Evolutionary conservation across 2,329 filamentous ascomycete genomes (phyloP).

Genomic region (Periconia sp.): DNA sequence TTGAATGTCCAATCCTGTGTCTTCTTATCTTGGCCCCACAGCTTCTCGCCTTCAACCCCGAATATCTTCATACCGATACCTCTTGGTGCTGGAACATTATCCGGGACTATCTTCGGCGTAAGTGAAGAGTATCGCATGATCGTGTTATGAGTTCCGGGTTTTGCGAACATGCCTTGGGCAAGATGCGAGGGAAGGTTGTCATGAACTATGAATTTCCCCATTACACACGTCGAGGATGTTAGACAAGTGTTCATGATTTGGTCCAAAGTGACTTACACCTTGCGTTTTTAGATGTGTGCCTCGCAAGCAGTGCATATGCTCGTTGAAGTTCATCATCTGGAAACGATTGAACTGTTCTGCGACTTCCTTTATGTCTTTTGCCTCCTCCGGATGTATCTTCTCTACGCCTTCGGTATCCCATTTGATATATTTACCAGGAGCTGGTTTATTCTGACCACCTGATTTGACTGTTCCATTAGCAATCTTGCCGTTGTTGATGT

Average conservation of each 20-base stretch:
- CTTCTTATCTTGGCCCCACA: conserved; percentile 31
- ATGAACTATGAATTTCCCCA: conserved; percentile 49
- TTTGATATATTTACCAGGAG: conserved; percentile 41
- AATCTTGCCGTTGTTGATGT: conserved; percentile 30
- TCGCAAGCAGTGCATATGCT: conserved; percentile 32
- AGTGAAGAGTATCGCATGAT: conserved; percentile 32
- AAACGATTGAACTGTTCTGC: conserved; percentile 51
- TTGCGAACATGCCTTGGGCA: conserved; percentile 34
- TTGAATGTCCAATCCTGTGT: conserved; percentile 55
- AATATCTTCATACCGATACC: conserved; percentile 56
- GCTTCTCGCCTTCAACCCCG: conserved; percentile 44
- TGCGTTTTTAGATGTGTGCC: conserved; percentile 53
- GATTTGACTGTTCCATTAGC: conserved; percentile 26
- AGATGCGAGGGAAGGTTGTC: conserved; percentile 48
- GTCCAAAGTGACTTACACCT: conserved; percentile 31
- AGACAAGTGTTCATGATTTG: not conserved
- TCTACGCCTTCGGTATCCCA: conserved; percentile 48
- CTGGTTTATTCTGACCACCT: conserved; percentile 25
- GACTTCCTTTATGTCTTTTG: conserved; percentile 49
- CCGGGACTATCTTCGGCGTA: conserved; percentile 27
- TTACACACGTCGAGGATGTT: conserved; percentile 34
- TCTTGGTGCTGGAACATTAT: conserved; percentile 45
- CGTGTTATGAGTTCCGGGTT: conserved; percentile 25
- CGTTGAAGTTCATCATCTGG: conserved; percentile 49
- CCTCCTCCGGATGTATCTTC: conserved; percentile 42